phyloP scores from a whole-genome alignment of 2,329 filamentous ascomycete species.

The Phaeosphaeriaceae sp. region DNA sequence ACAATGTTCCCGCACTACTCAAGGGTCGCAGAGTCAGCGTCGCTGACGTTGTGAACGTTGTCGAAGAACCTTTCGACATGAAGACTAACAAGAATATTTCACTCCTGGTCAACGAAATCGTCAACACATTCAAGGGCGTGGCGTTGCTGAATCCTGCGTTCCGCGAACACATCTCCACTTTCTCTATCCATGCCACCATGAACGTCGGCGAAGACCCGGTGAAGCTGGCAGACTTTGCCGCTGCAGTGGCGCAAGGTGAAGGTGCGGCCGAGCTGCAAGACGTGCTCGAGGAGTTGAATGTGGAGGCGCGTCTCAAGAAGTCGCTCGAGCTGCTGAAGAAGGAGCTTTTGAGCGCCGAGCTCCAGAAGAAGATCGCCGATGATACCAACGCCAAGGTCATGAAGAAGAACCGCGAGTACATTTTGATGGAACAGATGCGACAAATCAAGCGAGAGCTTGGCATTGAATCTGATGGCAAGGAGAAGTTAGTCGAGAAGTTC shows the following conservation, averaged over 20 bases:
- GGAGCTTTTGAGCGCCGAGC: slow-evolving; percentile 95
- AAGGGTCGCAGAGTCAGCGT: slow-evolving; percentile 91
- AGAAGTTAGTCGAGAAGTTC: slow-evolving; percentile 97
- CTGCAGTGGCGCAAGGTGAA: slow-evolving; percentile 86
- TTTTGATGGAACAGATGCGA: slow-evolving; percentile 99
- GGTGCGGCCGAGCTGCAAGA: slow-evolving; percentile 85
- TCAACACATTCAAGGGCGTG: slow-evolving; percentile 98
- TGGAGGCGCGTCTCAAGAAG: slow-evolving; percentile 92
- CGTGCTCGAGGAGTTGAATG: slow-evolving; percentile 84
- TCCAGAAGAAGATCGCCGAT: slow-evolving; percentile 97
- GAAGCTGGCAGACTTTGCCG: slow-evolving; percentile 95
- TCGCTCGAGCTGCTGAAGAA: slow-evolving; percentile 93
- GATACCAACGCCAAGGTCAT: slow-evolving; percentile 98
- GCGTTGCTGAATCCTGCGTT: slow-evolving; percentile 93
- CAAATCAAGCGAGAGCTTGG: slow-evolving; percentile 94
- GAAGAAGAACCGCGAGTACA: slow-evolving; percentile 96
- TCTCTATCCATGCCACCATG: slow-evolving; percentile 78
- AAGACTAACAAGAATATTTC: slow-evolving; percentile 88
- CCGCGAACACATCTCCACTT: slow-evolving; percentile 95
- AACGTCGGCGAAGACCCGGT: slow-evolving; percentile 95
- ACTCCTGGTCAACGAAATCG: slow-evolving; percentile 94
- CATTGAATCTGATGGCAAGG: slow-evolving; percentile 96
- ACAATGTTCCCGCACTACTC: slow-evolving; percentile 90
- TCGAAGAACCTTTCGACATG: slow-evolving; percentile 87
- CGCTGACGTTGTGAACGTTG: slow-evolving; percentile 92